These are phyloP conservation scores for Plasmodium coatneyi DNA, from an alignment of 169 alveolate species.

Conservation along the genomic window DNA sequence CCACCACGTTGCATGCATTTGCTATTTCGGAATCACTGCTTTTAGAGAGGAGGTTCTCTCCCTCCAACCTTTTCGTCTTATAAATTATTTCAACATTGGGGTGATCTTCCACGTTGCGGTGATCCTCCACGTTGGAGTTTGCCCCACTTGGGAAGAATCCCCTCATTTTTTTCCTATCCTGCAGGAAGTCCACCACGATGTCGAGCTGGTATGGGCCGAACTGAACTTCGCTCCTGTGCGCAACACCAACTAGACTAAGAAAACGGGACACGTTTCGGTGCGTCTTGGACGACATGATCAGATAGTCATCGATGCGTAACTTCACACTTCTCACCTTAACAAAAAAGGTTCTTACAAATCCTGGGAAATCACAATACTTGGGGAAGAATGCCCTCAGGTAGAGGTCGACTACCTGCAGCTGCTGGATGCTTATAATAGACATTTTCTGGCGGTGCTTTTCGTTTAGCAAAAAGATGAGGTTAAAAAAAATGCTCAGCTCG, in stretches of 20 bases:
- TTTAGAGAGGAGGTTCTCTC: not conserved
- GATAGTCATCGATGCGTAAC: slow-evolving; percentile 30
- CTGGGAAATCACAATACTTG: slow-evolving; percentile 31
- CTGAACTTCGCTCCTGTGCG: slow-evolving; percentile 63
- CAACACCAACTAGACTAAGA: slow-evolving; percentile 41
- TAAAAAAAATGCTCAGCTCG: slow-evolving; percentile 57
- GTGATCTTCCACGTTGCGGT: not conserved
- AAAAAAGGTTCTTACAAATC: slow-evolving; percentile 31
- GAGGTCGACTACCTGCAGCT: slow-evolving; percentile 57
- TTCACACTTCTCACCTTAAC: slow-evolving; percentile 43
- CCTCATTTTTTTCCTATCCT: not conserved
- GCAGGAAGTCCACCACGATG: slow-evolving; percentile 60
- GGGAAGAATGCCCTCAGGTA: slow-evolving; percentile 42
- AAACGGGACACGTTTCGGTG: slow-evolving; percentile 58
- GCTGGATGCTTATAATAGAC: slow-evolving; percentile 56
- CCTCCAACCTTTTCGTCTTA: slow-evolving; percentile 4
- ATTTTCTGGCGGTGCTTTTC: slow-evolving; percentile 55
- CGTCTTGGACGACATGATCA: slow-evolving; percentile 50
- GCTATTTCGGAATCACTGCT: not conserved
- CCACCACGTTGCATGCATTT: not conserved
- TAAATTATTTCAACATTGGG: not conserved
- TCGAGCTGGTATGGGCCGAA: slow-evolving; percentile 73
- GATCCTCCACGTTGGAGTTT: not conserved
- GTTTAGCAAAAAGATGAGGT: slow-evolving; percentile 49
- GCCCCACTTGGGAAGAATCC: not conserved